Conservation (phyloP, 352 stramenopile species). For the Aphanomyces euteiches region DNA sequence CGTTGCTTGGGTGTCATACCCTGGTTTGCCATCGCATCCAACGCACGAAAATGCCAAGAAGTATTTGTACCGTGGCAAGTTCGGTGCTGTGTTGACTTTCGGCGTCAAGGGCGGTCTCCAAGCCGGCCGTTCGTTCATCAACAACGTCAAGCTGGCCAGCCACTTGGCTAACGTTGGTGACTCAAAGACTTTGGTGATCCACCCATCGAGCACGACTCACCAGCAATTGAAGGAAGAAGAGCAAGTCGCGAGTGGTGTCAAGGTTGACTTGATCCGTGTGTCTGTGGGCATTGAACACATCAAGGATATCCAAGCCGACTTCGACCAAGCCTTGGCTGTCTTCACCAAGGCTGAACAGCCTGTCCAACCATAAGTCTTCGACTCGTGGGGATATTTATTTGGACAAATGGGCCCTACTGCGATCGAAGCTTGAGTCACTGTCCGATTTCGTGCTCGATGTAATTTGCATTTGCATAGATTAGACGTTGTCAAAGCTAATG, state of each 20-base stretch:
- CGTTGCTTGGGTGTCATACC: constrained; percentile 92
- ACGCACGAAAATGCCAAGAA: constrained; percentile 86
- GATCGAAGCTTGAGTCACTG: no score
- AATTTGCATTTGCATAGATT: no score
- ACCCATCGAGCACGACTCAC: constrained; percentile 94
- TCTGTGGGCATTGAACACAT: constrained; percentile 92
- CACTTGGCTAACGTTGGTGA: constrained; percentile 95
- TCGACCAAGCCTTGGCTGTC: constrained; percentile 64
- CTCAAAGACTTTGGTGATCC: constrained; percentile 90
- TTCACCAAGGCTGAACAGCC: background rate
- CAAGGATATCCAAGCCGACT: constrained; percentile 87
- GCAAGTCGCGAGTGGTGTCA: constrained; percentile 87
- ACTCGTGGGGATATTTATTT: background rate
- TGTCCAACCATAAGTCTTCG: constrained; percentile 4
- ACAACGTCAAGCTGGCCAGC: constrained; percentile 89
- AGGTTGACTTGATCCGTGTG: constrained; percentile 89
- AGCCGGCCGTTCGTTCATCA: constrained; percentile 88
- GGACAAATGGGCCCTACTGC: no score
- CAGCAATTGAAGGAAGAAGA: constrained; percentile 86
- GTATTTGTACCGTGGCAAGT: constrained; percentile 52
- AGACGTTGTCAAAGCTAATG: no score
- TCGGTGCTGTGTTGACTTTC: constrained; percentile 90
- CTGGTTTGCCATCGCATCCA: constrained; percentile 84
- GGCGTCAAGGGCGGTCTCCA: constrained; percentile 86
- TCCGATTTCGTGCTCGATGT: no score